phyloP scores from a whole-genome alignment of 2,329 filamentous ascomycete species.

The Lasiodiplodia sp. region DNA sequence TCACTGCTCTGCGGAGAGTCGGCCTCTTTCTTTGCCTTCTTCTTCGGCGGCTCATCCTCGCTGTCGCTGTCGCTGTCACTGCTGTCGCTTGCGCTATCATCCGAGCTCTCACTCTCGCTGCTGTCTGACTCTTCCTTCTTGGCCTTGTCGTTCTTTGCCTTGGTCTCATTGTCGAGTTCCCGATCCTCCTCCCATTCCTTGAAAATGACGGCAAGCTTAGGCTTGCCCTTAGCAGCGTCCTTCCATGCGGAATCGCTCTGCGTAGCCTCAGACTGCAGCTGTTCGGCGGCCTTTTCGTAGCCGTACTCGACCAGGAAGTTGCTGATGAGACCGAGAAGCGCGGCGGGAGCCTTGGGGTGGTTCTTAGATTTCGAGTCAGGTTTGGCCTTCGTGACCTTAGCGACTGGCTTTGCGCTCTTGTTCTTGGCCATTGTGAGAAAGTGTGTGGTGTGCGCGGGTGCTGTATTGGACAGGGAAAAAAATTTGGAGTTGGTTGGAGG shows the following conservation, averaged over 20 bases:
- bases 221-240: constrained; percentile 33
- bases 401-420: constrained; percentile 26
- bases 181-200: constrained; percentile 38
- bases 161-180: constrained; percentile 25
- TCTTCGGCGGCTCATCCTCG: constrained; percentile 38
- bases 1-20: constrained; percentile 33
- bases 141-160: constrained; percentile 7
- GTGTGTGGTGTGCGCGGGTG: background rate
- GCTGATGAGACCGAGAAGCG: constrained; percentile 44
- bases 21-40: constrained; percentile 36
- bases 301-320: constrained; percentile 45
- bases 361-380: constrained; percentile 19
- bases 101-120: constrained; percentile 32
- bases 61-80: constrained; percentile 30
- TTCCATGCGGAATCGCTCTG: constrained; percentile 24
- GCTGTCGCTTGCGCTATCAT: constrained; percentile 29
- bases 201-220: constrained; percentile 38
- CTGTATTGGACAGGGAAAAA: background rate
- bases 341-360: constrained; percentile 35
- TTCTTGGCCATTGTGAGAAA: constrained; percentile 25
- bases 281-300: constrained; percentile 41
- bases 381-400: constrained; percentile 22
- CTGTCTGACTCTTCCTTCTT: constrained; percentile 11
- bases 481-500: constrained; percentile 10
- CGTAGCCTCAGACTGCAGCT: constrained; percentile 36